These are phyloP conservation scores for Apocynum venetum DNA, from an alignment of 257 asterid species.

Conservation along the genomic window DNA sequence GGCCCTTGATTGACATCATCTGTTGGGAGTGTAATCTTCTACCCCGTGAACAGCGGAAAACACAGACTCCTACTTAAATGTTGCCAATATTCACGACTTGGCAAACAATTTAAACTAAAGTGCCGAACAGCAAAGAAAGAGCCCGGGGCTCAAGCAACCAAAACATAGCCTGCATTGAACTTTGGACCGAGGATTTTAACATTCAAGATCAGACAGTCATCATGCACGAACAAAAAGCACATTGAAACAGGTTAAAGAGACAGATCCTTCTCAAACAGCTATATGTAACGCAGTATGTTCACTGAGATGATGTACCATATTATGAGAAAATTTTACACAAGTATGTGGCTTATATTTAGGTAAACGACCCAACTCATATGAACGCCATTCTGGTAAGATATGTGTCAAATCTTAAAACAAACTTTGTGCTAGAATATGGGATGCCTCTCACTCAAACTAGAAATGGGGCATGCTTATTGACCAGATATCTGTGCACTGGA, in stretches of 20 bases:
- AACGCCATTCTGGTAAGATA: background rate
- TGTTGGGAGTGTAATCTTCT: background rate
- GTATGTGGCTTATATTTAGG: background rate
- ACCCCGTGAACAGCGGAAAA: background rate
- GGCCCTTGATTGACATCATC: background rate
- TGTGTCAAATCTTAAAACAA: background rate
- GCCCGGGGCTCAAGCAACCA: background rate
- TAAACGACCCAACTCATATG: background rate
- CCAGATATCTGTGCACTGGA: constrained; percentile 41
- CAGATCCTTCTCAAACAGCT: background rate
- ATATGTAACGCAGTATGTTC: background rate
- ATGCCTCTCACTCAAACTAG: background rate
- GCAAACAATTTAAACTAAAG: background rate
- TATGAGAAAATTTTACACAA: background rate
- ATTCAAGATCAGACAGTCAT: too few species aligned
- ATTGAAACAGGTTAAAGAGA: background rate
- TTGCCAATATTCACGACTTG: background rate
- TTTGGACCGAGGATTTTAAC: too few species aligned
- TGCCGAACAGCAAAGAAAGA: background rate
- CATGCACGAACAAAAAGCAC: background rate
- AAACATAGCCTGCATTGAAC: background rate
- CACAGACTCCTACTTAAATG: background rate
- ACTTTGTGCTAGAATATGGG: background rate
- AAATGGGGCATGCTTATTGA: constrained; percentile 6
- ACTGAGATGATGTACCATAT: background rate